A percentile compares a stretch with the other conserved stretches of the same genome.
Conservation (phyloP, 1,284 basidiomycete species). For the Rhodofomes roseus region DNA sequence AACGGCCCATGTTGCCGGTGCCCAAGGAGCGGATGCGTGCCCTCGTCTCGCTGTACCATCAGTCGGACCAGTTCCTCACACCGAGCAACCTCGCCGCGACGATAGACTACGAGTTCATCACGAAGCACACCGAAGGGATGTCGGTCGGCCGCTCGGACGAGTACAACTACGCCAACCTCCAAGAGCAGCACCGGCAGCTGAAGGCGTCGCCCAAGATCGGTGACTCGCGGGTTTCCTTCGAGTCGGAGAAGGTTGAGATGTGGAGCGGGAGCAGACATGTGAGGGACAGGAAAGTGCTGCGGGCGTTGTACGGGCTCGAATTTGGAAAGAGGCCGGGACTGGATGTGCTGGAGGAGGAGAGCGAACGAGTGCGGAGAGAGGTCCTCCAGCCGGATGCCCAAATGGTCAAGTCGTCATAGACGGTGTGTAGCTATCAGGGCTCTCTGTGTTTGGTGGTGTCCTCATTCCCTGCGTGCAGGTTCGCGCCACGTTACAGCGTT, state of each 20-base stretch:
- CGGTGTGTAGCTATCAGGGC: background rate
- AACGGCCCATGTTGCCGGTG: conserved; percentile 23
- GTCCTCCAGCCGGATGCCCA: background rate
- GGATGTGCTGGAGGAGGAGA: conserved; percentile 51
- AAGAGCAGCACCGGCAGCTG: conserved; percentile 19
- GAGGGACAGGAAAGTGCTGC: conserved; percentile 47
- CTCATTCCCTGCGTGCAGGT: background rate
- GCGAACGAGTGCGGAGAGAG: conserved; percentile 1
- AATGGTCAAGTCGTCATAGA: background rate
- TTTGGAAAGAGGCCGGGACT: conserved; percentile 45
- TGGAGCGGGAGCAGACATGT: conserved; percentile 19
- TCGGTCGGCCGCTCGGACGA: conserved; percentile 4
- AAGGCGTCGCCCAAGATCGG: conserved; percentile 37
- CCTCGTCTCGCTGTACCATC: conserved; percentile 70
- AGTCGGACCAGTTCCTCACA: conserved; percentile 62
- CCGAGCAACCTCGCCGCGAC: conserved; percentile 57
- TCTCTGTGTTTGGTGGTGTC: background rate
- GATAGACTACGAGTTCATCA: conserved; percentile 59
- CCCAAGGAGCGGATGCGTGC: conserved; percentile 65
- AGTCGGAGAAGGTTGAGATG: background rate
- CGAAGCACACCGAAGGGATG: background rate
- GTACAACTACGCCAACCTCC: conserved; percentile 7
- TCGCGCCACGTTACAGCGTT: background rate
- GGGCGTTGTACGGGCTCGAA: conserved; percentile 57
- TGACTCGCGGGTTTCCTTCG: background rate